Evolutionary conservation across 2,329 filamentous ascomycete genomes (phyloP), one percentile per base, ranked within the genome.

Genomic region (Colletotrichum echinochloae): DNA sequence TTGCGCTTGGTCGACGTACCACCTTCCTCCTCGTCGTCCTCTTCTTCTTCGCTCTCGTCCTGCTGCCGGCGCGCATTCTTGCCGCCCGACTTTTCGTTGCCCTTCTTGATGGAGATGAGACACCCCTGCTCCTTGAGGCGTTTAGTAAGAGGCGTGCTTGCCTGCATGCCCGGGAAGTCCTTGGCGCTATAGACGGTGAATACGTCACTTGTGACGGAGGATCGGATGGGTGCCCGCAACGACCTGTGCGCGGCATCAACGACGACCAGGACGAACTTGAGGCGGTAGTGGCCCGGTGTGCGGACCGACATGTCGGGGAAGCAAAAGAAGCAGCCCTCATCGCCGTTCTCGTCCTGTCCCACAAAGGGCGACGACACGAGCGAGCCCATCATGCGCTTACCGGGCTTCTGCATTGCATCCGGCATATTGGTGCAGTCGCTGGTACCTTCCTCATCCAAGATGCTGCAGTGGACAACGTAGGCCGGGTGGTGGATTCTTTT

Each of bases 61-160:
- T 83, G 82, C 18, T 79, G 80, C 28, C 52, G 61, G 73, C 75
- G 60, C 80, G 81, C 60, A 44, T 71, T 71, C 65, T 78, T 78
- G 69, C 76, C 62, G 71, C 74, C 79, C 20, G 82, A 83, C 79
- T 89, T 90, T 70, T 94, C 91, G 74, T 93, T 94, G 18, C 93
- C 93, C 78, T 95, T 96, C 82, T 95, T 95, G 72, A 95, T 93
- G 44, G 93, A 93, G 72, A 96, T 94, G 60, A 94, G 90, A 76
- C 93, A 93, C 5, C 93, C 93, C 80, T 95, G 93, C 75, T 92
- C 86, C 79, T 94, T 93, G 67, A 96, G 82, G 39, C 88, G 85
- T 78, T 92, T 92, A 1, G 93, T 93, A 46, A 96, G 81, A 23
- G 87, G 84, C 33, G 92, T 94, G 78, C 92, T 94, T 1, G 92